Evolutionary conservation across 2,329 filamentous ascomycete genomes (phyloP).

Genomic region (Fusarium coicis): DNA sequence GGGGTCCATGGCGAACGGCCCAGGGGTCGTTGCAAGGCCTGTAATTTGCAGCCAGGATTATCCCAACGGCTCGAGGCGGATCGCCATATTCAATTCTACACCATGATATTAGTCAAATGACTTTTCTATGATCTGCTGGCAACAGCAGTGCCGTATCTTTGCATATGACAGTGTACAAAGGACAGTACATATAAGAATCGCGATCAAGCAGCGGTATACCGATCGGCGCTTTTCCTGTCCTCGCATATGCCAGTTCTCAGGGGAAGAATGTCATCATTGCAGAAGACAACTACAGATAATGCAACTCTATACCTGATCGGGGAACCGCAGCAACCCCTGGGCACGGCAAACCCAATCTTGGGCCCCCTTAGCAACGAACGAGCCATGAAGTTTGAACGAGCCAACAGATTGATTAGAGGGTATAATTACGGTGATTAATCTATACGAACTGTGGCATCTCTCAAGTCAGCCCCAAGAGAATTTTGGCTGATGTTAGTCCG

Average conservation of each 20-base stretch:
- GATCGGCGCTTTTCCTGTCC: neutral
- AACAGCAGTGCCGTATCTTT: conserved; percentile 5
- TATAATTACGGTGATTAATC: conserved; percentile 2
- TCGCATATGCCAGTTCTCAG: neutral
- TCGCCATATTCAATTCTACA: conserved; percentile 9
- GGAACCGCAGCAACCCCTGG: neutral
- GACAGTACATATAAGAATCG: neutral
- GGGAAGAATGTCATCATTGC: conserved; percentile 9
- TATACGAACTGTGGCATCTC: conserved; percentile 1
- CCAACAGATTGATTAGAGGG: neutral
- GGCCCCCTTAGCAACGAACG: neutral
- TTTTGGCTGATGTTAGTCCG: conserved; percentile 1
- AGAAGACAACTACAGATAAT: neutral
- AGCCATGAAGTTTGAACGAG: neutral
- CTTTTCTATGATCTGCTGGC: neutral
- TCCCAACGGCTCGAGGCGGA: conserved; percentile 21
- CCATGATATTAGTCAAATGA: conserved; percentile 2
- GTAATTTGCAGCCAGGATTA: conserved; percentile 29
- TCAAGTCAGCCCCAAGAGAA: neutral
- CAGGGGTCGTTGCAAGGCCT: conserved; percentile 16
- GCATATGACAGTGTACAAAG: neutral
- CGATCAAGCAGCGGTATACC: neutral
- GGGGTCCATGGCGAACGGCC: neutral
- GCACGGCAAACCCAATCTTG: conserved; percentile 18
- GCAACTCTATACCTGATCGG: conserved; percentile 10